A percentile compares a stretch with the other conserved stretches of the same genome.
phyloP scores from a whole-genome alignment of 352 stramenopile species.

The Globisporangium camurandrum region DNA sequence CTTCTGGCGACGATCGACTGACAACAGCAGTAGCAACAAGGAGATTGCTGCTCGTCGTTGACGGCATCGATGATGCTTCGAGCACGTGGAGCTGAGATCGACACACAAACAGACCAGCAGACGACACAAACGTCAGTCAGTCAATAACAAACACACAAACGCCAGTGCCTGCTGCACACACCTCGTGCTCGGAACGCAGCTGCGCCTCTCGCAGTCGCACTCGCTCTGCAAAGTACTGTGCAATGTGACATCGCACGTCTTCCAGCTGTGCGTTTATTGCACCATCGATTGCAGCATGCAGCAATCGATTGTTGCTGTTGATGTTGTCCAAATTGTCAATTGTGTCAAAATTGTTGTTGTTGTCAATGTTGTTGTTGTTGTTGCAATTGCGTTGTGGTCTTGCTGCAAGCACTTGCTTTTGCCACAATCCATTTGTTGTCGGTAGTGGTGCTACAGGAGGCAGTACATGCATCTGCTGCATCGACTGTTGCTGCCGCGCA shows the following conservation, averaged over 20 bases:
- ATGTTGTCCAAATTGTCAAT: neutral
- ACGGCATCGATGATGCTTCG: slow-evolving; percentile 1
- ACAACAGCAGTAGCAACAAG: no score
- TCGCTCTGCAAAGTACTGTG: slow-evolving; percentile 81
- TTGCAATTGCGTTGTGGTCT: neutral
- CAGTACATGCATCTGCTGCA: no score
- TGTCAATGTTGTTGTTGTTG: slow-evolving; percentile 15
- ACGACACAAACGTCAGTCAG: neutral
- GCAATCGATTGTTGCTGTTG: neutral
- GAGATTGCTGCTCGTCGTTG: neutral
- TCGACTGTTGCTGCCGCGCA: slow-evolving; percentile 20
- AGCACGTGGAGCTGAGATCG: no score
- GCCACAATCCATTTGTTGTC: no score
- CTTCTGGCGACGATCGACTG: neutral
- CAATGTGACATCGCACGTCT: slow-evolving; percentile 64
- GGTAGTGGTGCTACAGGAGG: no score
- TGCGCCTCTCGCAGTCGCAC: slow-evolving; percentile 67
- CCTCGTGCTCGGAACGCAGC: slow-evolving; percentile 77
- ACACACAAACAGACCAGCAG: no score
- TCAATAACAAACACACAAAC: no score
- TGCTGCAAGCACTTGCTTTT: no score
- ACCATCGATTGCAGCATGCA: no score
- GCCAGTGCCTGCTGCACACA: no score
- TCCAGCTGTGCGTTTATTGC: slow-evolving; percentile 11
- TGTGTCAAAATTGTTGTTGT: slow-evolving; percentile 5